Percentiles rank a stretch among this genome's conserved stretches.
phyloP scores from a whole-genome alignment of 768 basidiomycete species.

The Phanerochaete carnosa region DNA sequence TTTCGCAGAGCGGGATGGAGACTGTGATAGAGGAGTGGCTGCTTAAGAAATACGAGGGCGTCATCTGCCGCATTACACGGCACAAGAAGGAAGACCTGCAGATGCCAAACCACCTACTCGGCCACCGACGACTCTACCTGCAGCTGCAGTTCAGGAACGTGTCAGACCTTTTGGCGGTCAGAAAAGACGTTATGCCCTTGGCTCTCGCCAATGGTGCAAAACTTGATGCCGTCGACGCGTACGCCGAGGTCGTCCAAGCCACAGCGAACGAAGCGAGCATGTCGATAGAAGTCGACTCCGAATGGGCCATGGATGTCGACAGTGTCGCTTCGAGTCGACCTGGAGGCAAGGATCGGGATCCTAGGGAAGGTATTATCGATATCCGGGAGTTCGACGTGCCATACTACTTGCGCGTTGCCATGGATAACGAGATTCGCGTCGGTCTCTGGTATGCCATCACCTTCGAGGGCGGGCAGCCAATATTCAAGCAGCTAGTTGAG shows the following conservation, averaged over 20 bases:
- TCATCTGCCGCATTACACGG: constrained; percentile 74
- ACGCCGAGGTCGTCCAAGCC: constrained; percentile 90
- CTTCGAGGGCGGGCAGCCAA: constrained; percentile 77
- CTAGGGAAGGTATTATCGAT: constrained; percentile 91
- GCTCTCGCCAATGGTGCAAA: constrained; percentile 89
- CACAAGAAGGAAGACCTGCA: constrained; percentile 92
- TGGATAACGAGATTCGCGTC: constrained; percentile 96
- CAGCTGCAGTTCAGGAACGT: constrained; percentile 91
- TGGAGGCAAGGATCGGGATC: constrained; percentile 60
- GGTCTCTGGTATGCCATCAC: constrained; percentile 96
- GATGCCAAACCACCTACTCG: constrained; percentile 94
- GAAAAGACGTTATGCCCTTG: constrained; percentile 86
- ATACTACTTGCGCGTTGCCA: constrained; percentile 97
- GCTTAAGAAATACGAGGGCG: constrained; percentile 87
- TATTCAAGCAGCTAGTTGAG: constrained; percentile 66
- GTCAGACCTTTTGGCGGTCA: constrained; percentile 83
- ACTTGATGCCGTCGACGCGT: constrained; percentile 93
- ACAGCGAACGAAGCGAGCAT: constrained; percentile 58
- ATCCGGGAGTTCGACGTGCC: constrained; percentile 95
- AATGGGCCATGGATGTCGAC: constrained; percentile 48
- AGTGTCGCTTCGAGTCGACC: constrained; percentile 27
- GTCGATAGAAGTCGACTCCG: constrained; percentile 68
- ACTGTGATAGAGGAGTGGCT: constrained; percentile 94
- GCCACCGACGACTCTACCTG: constrained; percentile 86
- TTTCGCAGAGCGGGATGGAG: constrained; percentile 72